These are phyloP conservation scores for Moricandia moricandioides DNA, from an alignment of 345 rosid species.

Conservation along the genomic window DNA sequence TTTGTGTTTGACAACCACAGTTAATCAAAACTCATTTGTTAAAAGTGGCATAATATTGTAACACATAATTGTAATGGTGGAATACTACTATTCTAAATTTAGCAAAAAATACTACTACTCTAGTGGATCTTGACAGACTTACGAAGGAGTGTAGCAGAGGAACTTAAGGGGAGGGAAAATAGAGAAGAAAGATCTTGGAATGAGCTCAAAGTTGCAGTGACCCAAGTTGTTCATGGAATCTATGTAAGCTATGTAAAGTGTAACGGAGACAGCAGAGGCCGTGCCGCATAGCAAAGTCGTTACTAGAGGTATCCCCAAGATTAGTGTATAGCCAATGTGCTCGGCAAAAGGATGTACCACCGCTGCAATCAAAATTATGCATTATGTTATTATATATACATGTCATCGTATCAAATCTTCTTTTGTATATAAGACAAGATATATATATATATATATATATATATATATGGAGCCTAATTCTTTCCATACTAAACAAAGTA, in stretches of 20 bases:
- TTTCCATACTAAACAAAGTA: background rate
- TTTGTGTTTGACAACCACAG: background rate
- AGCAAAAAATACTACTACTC: background rate
- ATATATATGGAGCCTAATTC: background rate
- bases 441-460: no score
- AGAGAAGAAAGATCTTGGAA: constrained; percentile 55
- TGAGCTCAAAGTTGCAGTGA: constrained; percentile 82
- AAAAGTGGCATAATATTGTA: background rate
- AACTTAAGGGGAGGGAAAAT: constrained; percentile 67
- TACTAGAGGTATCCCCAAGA: constrained; percentile 49
- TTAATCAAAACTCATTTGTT: background rate
- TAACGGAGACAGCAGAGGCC: constrained; percentile 23
- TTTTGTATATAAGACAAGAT: background rate
- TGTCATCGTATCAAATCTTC: background rate
- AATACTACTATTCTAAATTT: background rate
- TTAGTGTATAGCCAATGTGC: constrained; percentile 46
- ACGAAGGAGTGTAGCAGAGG: constrained; percentile 60
- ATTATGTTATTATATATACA: background rate
- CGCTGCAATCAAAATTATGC: constrained; percentile 45
- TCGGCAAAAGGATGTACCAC: constrained; percentile 87
- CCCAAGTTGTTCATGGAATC: constrained; percentile 90
- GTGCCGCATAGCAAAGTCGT: constrained; percentile 35
- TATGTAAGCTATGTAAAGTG: constrained; percentile 45
- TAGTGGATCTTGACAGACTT: background rate
- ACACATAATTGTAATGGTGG: background rate